A percentile compares a stretch with the other conserved stretches of the same genome.
phyloP scores from a whole-genome alignment of 805 yeast genomes.

The Pichia sporocuriosa region DNA sequence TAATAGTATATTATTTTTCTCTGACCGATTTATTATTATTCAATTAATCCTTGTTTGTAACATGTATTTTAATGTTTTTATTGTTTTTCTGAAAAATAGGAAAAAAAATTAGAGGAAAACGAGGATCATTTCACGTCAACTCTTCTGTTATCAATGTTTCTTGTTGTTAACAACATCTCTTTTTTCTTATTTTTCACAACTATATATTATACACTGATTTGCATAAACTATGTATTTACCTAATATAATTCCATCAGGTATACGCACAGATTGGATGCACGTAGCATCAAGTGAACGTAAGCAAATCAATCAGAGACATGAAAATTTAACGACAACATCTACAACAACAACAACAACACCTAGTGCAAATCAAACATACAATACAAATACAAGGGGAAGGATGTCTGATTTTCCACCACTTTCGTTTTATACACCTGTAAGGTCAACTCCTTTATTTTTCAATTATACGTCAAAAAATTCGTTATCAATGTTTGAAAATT shows the following conservation, averaged over 20 bases:
- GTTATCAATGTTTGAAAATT: background rate
- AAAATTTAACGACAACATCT: too few relatives aligned
- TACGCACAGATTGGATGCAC: constrained; percentile 40
- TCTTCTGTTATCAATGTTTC: too few relatives aligned
- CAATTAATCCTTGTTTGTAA: too few relatives aligned
- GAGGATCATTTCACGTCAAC: too few relatives aligned
- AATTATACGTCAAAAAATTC: constrained; percentile 2
- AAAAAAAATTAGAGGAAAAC: too few relatives aligned
- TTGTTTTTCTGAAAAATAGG: too few relatives aligned
- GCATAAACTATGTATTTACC: constrained; percentile 40
- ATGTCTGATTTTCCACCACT: constrained; percentile 16
- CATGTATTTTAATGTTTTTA: too few relatives aligned
- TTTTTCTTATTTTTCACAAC: background rate
- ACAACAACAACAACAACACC: background rate
- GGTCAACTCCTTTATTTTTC: constrained; percentile 8
- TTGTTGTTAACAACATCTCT: too few relatives aligned
- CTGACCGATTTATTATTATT: too few relatives aligned
- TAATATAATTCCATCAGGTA: constrained; percentile 37
- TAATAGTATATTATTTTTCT: too few relatives aligned
- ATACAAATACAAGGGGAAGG: constrained; percentile 12
- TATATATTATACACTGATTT: background rate
- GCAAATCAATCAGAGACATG: constrained; percentile 1
- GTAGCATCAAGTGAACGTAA: constrained; percentile 11
- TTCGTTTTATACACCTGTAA: constrained; percentile 8
- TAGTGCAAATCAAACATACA: background rate